A percentile compares a stretch with the other conserved stretches of the same genome.
phyloP scores from a whole-genome alignment of 2,329 filamentous ascomycete species.

The Cordyceps militaris region DNA sequence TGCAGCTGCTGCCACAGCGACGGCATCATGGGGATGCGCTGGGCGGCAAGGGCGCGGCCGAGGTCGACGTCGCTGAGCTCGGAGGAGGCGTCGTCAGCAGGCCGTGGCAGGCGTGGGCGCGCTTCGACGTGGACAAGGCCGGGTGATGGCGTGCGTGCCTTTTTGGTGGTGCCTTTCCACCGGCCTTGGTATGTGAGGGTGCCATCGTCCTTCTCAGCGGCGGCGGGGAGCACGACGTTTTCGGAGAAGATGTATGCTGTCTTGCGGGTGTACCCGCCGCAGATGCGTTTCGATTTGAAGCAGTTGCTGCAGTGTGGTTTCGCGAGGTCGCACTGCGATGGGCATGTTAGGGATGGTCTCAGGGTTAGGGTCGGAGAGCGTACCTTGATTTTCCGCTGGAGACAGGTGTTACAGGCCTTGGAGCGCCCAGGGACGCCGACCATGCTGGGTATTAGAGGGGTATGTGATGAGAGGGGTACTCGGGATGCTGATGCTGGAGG shows the following conservation, averaged over 20 bases:
- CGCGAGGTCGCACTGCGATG: slow-evolving; percentile 11
- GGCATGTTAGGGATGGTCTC: neutral
- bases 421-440: slow-evolving; percentile 8
- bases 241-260: slow-evolving; percentile 13
- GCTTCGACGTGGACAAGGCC: neutral
- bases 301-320: slow-evolving; percentile 14
- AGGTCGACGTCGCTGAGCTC: neutral
- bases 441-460: neutral
- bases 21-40: slow-evolving; percentile 5
- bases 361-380: too few species aligned
- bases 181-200: slow-evolving; percentile 6
- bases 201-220: neutral
- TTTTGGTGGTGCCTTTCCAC: slow-evolving; percentile 1
- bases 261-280: slow-evolving; percentile 12
- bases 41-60: neutral
- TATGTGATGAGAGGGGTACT: neutral
- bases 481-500: neutral
- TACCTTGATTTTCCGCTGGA: slow-evolving; percentile 12
- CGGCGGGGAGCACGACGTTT: slow-evolving; percentile 1
- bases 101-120: neutral
- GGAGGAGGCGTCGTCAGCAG: neutral
- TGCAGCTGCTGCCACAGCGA: slow-evolving; percentile 12
- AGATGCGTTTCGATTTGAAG: slow-evolving; percentile 11
- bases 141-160: neutral
- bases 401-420: slow-evolving; percentile 11